A percentile compares a stretch with the other conserved stretches of the same genome.
These are phyloP conservation scores for Leccinum fibrillosum DNA, from an alignment of 768 basidiomycete species.

Conservation along the genomic window DNA sequence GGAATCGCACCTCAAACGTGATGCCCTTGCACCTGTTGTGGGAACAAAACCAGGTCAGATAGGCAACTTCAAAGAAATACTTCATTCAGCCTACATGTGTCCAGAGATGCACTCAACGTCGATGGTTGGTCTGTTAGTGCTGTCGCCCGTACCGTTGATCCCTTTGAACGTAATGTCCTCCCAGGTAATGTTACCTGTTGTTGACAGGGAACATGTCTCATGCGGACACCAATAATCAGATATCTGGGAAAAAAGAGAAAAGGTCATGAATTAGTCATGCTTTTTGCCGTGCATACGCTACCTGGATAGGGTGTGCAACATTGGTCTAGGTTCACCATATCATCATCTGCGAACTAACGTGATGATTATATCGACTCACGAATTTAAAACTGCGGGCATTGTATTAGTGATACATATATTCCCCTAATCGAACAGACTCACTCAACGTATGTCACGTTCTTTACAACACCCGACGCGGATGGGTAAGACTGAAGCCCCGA, in stretches of 20 bases:
- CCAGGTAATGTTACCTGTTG: conserved; percentile 9
- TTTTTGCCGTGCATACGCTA: neutral
- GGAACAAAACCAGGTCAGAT: neutral
- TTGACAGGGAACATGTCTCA: neutral
- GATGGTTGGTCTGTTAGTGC: neutral
- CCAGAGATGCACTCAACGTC: neutral
- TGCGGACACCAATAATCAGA: conserved; percentile 9
- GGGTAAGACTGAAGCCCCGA: conserved; percentile 7
- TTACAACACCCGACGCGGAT: conserved; percentile 6
- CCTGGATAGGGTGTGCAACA: conserved; percentile 8
- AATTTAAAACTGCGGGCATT: conserved; percentile 5
- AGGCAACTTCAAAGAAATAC: neutral
- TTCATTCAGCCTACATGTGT: neutral
- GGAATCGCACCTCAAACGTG: conserved; percentile 10
- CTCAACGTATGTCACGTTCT: conserved; percentile 11
- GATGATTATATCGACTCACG: neutral
- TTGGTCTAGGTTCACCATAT: neutral
- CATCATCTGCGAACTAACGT: neutral
- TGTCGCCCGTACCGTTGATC: conserved; percentile 10
- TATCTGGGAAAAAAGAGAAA: neutral
- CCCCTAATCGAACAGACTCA: neutral
- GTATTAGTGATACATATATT: neutral
- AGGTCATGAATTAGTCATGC: neutral
- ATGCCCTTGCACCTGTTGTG: neutral
- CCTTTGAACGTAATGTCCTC: conserved; percentile 4